Evolutionary conservation across 2,329 filamentous ascomycete species (phyloP).

Genomic region (Trichophyton verrucosum): DNA sequence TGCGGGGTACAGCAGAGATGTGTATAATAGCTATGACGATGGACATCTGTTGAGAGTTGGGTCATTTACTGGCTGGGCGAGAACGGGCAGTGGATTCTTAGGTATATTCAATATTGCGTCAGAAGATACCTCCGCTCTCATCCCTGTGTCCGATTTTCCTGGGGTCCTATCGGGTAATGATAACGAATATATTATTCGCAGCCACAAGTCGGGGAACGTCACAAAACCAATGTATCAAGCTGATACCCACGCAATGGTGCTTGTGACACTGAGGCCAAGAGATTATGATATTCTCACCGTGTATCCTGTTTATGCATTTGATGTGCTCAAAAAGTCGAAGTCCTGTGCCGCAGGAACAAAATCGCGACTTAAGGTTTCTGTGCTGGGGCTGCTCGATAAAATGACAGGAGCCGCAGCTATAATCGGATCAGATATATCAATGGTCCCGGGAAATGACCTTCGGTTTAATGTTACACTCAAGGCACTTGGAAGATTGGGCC

Average conservation of each 20-base stretch:
- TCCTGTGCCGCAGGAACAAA: conserved; percentile 22
- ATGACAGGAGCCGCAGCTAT: conserved; percentile 82
- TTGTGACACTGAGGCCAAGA: conserved; percentile 48
- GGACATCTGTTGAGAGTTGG: conserved; percentile 62
- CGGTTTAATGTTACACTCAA: conserved; percentile 60
- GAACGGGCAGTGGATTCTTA: conserved; percentile 61
- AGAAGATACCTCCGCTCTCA: conserved; percentile 51
- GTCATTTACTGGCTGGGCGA: conserved; percentile 58
- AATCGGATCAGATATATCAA: conserved; percentile 46
- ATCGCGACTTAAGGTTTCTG: conserved; percentile 44
- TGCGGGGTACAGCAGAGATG: conserved; percentile 57
- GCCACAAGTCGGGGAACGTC: conserved; percentile 55
- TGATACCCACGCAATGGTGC: conserved; percentile 39
- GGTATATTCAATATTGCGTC: conserved; percentile 73
- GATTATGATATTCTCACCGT: conserved; percentile 76
- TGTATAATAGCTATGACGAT: conserved; percentile 66
- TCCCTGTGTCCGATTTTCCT: conserved; percentile 60
- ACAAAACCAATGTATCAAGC: conserved; percentile 28
- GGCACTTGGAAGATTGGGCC: conserved; percentile 56
- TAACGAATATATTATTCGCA: conserved; percentile 56
- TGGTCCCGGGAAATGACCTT: conserved; percentile 49
- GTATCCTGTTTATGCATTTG: conserved; percentile 51
- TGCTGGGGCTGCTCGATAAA: conserved; percentile 69
- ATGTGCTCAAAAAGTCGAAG: conserved; percentile 26
- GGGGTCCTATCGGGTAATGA: conserved; percentile 45